These are phyloP conservation scores for Pseudomassariella vexata DNA, from an alignment of 2,329 filamentous ascomycete genomes.

Conservation along the genomic window DNA sequence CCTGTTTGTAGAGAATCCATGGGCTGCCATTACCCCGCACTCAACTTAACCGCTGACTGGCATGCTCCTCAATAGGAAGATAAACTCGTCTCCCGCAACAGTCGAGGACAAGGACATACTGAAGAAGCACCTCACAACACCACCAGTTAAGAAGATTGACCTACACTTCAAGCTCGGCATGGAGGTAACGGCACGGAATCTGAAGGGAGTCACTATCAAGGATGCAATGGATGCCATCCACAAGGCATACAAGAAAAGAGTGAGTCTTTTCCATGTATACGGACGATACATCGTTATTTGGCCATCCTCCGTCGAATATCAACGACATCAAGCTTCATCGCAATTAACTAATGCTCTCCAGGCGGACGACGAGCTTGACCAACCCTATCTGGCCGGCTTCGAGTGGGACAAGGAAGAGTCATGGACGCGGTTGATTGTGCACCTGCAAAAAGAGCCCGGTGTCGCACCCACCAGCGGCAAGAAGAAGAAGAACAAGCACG, in stretches of 20 bases:
- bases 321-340: neutral
- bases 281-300: conserved; percentile 4
- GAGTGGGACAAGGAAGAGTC: conserved; percentile 88
- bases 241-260: conserved; percentile 96
- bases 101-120: conserved; percentile 81
- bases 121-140: conserved; percentile 72
- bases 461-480: conserved; percentile 38
- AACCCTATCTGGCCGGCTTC: conserved; percentile 85
- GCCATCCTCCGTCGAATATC: conserved; percentile 3
- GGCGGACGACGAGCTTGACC: conserved; percentile 87
- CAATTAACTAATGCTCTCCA: conserved; percentile 36
- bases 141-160: conserved; percentile 90
- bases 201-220: conserved; percentile 95
- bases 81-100: conserved; percentile 76
- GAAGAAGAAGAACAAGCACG: conserved; percentile 69
- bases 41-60: conserved; percentile 1
- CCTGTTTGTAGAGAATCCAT: neutral
- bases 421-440: conserved; percentile 84
- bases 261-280: conserved; percentile 32
- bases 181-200: conserved; percentile 82
- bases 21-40: conserved; percentile 5
- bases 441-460: conserved; percentile 58
- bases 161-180: conserved; percentile 85
- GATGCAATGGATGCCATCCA: conserved; percentile 92
- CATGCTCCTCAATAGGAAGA: conserved; percentile 60